These are phyloP conservation scores for Diphasiastrum complanatum DNA, from an alignment of 83 land plant species.

Conservation along the genomic window DNA sequence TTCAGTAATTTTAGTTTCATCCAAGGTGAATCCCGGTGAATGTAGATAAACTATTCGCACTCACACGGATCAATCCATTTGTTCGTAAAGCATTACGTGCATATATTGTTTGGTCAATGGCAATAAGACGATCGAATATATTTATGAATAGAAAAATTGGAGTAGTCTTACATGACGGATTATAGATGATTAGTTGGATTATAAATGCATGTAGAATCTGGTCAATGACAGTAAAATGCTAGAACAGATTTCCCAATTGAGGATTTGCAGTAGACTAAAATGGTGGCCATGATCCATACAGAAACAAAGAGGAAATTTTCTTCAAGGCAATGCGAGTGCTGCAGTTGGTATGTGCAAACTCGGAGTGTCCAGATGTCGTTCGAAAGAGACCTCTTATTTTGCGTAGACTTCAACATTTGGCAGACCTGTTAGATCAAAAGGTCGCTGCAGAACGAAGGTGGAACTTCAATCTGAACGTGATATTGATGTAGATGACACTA, in stretches of 20 bases:
- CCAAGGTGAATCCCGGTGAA: neutral
- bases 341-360: constrained; percentile 43
- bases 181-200: no score
- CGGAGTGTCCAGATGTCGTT: constrained; percentile 40
- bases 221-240: neutral
- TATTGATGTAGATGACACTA: no score
- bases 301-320: constrained; percentile 74
- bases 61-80: no score
- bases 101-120: no score
- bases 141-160: no score
- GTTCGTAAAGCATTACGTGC: no score
- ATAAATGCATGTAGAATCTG: no score
- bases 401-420: constrained; percentile 44
- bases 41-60: no score
- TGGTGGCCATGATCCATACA: constrained; percentile 17
- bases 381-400: constrained; percentile 29
- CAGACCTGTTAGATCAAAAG: constrained; percentile 55
- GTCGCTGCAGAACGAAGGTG: constrained; percentile 29
- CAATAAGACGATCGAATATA: no score
- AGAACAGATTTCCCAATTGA: neutral
- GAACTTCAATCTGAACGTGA: no score
- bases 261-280: neutral
- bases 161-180: no score
- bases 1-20: neutral
- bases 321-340: constrained; percentile 52